Evolutionary conservation across 371 early-diverging fungal genomes (phyloP).

Genomic region (Blakeslea trispora): DNA sequence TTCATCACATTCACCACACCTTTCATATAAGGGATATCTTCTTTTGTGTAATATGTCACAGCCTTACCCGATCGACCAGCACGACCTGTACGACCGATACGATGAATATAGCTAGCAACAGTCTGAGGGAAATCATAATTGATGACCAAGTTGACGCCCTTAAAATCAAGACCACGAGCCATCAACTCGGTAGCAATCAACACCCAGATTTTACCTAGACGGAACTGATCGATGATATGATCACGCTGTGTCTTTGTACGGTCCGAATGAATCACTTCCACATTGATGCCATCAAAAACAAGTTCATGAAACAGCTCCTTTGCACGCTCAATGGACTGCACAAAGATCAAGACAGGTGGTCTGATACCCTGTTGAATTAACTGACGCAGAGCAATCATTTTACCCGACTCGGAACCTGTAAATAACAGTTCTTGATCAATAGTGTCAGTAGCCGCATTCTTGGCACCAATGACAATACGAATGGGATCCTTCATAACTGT

Average conservation of each 20-base stretch:
- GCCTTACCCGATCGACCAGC: constrained; percentile 83
- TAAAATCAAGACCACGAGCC: constrained; percentile 95
- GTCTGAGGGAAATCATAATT: constrained; percentile 97
- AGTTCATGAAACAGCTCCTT: constrained; percentile 93
- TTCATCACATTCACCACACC: constrained; percentile 96
- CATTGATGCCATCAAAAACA: constrained; percentile 95
- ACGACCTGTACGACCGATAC: constrained; percentile 93
- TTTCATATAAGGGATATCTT: constrained; percentile 87
- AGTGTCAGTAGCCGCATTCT: constrained; percentile 91
- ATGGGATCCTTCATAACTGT: constrained; percentile 90
- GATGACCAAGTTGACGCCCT: constrained; percentile 89
- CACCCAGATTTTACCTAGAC: constrained; percentile 89
- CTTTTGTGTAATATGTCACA: constrained; percentile 89
- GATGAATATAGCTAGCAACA: constrained; percentile 91
- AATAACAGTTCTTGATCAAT: constrained; percentile 91
- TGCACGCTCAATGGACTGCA: constrained; percentile 96
- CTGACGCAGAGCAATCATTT: constrained; percentile 89
- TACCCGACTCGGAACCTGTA: constrained; percentile 93
- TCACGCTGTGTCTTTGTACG: constrained; percentile 92
- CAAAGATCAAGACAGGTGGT: constrained; percentile 93
- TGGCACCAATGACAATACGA: constrained; percentile 87
- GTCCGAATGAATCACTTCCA: constrained; percentile 95
- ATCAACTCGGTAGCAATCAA: constrained; percentile 97
- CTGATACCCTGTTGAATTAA: constrained; percentile 79
- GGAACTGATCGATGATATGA: constrained; percentile 87